Evolutionary conservation across 768 basidiomycete genomes (phyloP), one percentile per base, ranked within the genome.

Genomic region (Sporobolomyces phaffii): DNA sequence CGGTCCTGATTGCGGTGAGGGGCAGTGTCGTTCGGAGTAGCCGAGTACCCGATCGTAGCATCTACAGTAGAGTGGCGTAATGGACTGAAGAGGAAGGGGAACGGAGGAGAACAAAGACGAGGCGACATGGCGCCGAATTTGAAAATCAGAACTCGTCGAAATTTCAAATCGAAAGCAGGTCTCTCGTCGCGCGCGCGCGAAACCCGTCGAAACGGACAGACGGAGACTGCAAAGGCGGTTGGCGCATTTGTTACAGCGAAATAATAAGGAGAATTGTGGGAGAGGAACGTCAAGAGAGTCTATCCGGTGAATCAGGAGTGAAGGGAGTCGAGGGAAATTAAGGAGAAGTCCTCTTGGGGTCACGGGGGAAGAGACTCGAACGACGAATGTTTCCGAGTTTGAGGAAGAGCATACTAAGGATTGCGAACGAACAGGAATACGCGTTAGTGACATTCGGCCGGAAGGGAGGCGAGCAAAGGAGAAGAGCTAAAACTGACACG

Each of bases 321-420:
- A n/a, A n/a, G n/a, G n/a, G n/a, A n/a, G n/a, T n/a, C n/a, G n/a
- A 38, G 38, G 17, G 38, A 38, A 9, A 9, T 17, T 75, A 97
- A 47, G 93, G 93, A 72, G 90, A 89, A 72, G 97, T 81, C 63
- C 94, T 83, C 81, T 91, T 94, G 62, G 96, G 96, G 80, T 98
- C 96, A 75, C 96, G 84, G 18, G 96, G 96, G 86, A 98, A 98
- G 76, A 98, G 76, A 29, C 89, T 89, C 29, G 91, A 92, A 54
- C 91, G 82, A 56, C 94, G 83, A 75, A 98, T 92, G 81, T 98
- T 96, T 81, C 88, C 89, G 69, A 99, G 83, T 80, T 94, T 93
- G 78, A 99, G 81, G 85, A 92, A 99, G 72, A 99, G 81, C 93
- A 98, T 97, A 33, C 45, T 58, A 22, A 24, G 22, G 20, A 7